A percentile compares a stretch with the other conserved stretches of the same genome.
Evolutionary conservation across 2,329 filamentous ascomycete genomes (phyloP).

Genomic region (Scytalidium sp.): DNA sequence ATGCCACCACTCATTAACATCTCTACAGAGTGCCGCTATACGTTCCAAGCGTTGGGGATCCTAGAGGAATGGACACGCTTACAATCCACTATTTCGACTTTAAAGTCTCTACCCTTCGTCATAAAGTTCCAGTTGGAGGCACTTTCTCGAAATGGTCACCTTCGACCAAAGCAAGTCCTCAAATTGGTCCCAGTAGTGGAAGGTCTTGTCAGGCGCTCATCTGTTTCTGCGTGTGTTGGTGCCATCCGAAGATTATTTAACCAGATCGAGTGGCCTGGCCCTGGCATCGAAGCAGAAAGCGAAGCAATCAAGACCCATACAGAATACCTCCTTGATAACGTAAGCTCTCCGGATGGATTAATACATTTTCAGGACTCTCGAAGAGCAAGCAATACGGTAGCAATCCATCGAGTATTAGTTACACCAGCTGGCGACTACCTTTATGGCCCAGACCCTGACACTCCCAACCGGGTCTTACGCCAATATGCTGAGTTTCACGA

Average conservation of each 20-base stretch:
- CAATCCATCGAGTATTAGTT: conserved; percentile 34
- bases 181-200: conserved; percentile 40
- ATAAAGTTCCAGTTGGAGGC: conserved; percentile 61
- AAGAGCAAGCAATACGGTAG: conserved; percentile 16
- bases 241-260: conserved; percentile 52
- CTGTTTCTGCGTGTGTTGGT: conserved; percentile 43
- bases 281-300: conserved; percentile 44
- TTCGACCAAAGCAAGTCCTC: conserved; percentile 52
- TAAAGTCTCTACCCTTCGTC: conserved; percentile 42
- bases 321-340: conserved; percentile 35
- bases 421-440: conserved; percentile 58
- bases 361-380: background rate
- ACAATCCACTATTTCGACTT: conserved; percentile 7
- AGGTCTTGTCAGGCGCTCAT: conserved; percentile 21
- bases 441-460: conserved; percentile 61
- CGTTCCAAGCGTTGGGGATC: no score
- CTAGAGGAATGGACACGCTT: conserved; percentile 11
- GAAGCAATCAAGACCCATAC: conserved; percentile 38
- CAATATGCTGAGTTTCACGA: conserved; percentile 57
- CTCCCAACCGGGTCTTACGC: conserved; percentile 69
- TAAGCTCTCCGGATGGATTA: conserved; percentile 23
- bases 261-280: conserved; percentile 52
- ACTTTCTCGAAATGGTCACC: conserved; percentile 59
- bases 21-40: background rate
- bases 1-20: conserved; percentile 26